Base-by-base conservation (phyloP, 2,329 filamentous ascomycete species). In the Gnomoniopsis sp. region DNA sequence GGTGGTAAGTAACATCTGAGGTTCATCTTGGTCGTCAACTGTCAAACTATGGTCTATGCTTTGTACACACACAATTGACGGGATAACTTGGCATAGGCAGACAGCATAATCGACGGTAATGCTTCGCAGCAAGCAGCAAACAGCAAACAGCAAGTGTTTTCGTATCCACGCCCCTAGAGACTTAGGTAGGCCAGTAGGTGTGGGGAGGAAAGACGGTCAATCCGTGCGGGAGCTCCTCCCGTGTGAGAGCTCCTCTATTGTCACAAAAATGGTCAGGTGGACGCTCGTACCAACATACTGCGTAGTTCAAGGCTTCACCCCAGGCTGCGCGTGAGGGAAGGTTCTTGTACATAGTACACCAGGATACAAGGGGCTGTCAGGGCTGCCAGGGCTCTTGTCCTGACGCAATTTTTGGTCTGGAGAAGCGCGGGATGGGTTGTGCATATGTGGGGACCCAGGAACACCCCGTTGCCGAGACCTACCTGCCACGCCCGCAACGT, bases 321-420 rank as follows among this genome's bases (percentile, higher is more conserved):
- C 41, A 48, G 22, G 49, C 49, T 10, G 15, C 30, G n/a, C 15
- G 17, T 22, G 4, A 30, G 26, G 26, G 8, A 8, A 21, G 41
- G 51, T 54, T 47, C 59, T 43, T 55, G 56, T 61, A 61, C 59
- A 43, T 43, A 52, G 56, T 61, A 61, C 59, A 43, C 34, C n/a
- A 22, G 36, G 43, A 55, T 61, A 61, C 59, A 55, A 53, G 44
- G 53, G 57, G 48, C 41, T 34, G 41, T 38, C 34, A 55, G 21
- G 53, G 53, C 43, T 6, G 12, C n/a, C 38, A 15, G 14, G 12
- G 38, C 14, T 15, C 6, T 15, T 55, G 56, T 46, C 59, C 52
- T 61, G 59, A 59, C 59, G 59, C 59, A 61, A 61, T 61, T 44
- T 55, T 59, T 48, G 52, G 57, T 59, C 59, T 61, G 59, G 59